Percentiles rank a stretch among this genome's conserved stretches.
These are phyloP conservation scores for Penicillium pancosmium DNA, from an alignment of 495 filamentous ascomycete genomes.

Conservation along the genomic window DNA sequence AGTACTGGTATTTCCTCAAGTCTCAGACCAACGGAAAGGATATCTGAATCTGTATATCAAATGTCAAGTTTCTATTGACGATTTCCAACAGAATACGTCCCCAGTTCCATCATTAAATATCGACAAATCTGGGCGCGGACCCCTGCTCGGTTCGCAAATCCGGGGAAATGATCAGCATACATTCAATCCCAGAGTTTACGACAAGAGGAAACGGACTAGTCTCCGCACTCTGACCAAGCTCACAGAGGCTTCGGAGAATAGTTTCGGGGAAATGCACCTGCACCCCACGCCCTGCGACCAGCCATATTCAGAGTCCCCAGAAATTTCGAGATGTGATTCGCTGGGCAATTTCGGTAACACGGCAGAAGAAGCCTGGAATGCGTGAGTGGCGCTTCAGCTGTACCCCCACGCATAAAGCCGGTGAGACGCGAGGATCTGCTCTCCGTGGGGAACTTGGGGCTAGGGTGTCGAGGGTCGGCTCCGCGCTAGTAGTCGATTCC, in stretches of 20 bases:
- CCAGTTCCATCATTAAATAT: too few relatives aligned
- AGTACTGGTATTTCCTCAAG: not conserved
- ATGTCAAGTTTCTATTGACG: too few relatives aligned
- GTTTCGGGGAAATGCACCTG: not conserved
- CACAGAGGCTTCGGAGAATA: not conserved
- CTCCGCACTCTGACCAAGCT: not conserved
- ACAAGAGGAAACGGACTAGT: not conserved
- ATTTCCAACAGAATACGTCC: too few relatives aligned
- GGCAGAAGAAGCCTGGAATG: not conserved
- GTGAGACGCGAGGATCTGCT: not conserved
- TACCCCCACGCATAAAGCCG: not conserved
- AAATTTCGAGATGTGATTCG: not conserved
- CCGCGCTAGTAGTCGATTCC: not conserved
- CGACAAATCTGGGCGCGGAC: not conserved
- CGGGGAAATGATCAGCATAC: not conserved
- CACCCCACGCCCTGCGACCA: not conserved
- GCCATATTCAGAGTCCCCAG: not conserved
- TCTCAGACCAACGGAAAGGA: too few relatives aligned
- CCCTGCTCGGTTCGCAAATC: not conserved
- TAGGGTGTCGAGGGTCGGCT: not conserved
- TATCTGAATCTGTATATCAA: too few relatives aligned
- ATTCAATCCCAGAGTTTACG: not conserved
- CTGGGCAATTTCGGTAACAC: not conserved
- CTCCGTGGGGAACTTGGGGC: not conserved
- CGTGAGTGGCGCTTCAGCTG: not conserved